Conservation (phyloP, 169 alveolate species). For the Eimeria necatrix region DNA sequence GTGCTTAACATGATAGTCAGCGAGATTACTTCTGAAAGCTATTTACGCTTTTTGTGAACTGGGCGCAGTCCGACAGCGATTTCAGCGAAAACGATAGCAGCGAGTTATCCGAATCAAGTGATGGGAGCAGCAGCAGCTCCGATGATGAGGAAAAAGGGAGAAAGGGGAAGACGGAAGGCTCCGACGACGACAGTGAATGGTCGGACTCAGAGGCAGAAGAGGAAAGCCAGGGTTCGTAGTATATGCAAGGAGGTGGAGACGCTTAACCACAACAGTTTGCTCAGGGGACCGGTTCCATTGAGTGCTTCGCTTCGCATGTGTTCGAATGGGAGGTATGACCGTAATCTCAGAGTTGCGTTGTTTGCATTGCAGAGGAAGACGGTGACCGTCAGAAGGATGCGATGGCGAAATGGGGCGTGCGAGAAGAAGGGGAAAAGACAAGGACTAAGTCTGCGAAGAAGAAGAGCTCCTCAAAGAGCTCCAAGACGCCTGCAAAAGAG, state of each 20-base stretch:
- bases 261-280: neutral
- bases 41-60: neutral
- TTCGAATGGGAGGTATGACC: no score
- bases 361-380: slow-evolving; percentile 70
- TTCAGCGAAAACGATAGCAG: slow-evolving; percentile 68
- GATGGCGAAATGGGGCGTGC: slow-evolving; percentile 77
- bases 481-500: slow-evolving; percentile 86
- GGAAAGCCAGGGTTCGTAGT: slow-evolving; percentile 32
- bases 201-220: slow-evolving; percentile 79
- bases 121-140: slow-evolving; percentile 34
- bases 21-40: no score
- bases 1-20: no score
- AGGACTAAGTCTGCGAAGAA: slow-evolving; percentile 87
- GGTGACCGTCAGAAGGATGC: slow-evolving; percentile 80
- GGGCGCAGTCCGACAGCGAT: slow-evolving; percentile 60
- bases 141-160: neutral
- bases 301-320: no score
- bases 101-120: slow-evolving; percentile 33
- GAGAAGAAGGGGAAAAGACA: slow-evolving; percentile 89
- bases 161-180: slow-evolving; percentile 34
- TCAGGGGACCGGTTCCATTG: no score
- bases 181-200: slow-evolving; percentile 79
- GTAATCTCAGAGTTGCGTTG: neutral
- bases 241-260: neutral
- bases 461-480: slow-evolving; percentile 85